A percentile compares a stretch with the other conserved stretches of the same genome.
phyloP scores from a whole-genome alignment of 768 basidiomycete genomes.

The Boletus edulis region DNA sequence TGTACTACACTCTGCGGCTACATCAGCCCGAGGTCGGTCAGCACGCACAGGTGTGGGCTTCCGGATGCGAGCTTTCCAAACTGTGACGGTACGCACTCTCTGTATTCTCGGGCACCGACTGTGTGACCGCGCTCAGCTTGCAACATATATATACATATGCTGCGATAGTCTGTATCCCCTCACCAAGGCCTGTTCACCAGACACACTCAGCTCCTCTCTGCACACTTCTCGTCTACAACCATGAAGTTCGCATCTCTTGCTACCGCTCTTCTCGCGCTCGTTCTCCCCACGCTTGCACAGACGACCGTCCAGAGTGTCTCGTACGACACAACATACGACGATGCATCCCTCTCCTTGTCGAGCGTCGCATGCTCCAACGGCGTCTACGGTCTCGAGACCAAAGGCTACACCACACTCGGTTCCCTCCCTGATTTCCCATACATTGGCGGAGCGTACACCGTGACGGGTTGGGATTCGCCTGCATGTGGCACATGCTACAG shows the following conservation, averaged over 20 bases:
- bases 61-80: conserved; percentile 1
- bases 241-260: conserved; percentile 29
- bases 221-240: not conserved
- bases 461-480: conserved; percentile 29
- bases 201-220: too few species aligned
- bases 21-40: conserved; percentile 2
- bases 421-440: conserved; percentile 31
- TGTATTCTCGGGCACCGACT: not conserved
- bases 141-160: conserved; percentile 15
- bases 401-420: conserved; percentile 34
- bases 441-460: conserved; percentile 34
- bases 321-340: conserved; percentile 34
- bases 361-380: conserved; percentile 37
- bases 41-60: not conserved
- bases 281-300: conserved; percentile 20
- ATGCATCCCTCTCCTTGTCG: conserved; percentile 14
- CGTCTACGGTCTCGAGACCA: conserved; percentile 27
- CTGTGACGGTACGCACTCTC: too few species aligned
- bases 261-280: conserved; percentile 8
- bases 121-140: not conserved
- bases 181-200: not conserved
- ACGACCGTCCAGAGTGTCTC: conserved; percentile 14
- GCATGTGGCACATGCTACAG: conserved; percentile 34
- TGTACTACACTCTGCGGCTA: not conserved
- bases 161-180: not conserved